Conservation (phyloP, 78 protist genomes). For the slime mould (Dictyostelium discoideum) region DNA sequence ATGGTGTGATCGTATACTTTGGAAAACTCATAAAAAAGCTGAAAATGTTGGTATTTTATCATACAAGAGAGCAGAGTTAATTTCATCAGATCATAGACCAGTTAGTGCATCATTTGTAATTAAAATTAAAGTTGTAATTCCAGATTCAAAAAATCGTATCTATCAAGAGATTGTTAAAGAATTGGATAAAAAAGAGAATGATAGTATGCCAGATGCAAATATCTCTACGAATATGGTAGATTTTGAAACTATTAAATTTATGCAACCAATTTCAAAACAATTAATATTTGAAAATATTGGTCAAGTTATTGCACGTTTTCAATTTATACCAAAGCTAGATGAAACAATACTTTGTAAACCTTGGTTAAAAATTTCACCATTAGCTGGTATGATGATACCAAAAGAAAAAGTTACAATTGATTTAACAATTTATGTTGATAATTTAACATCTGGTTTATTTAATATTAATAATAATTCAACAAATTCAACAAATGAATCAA, state of each 20-base stretch:
- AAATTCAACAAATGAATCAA: constrained; percentile 22
- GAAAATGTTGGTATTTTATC: constrained; percentile 37
- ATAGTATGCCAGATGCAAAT: constrained; percentile 80
- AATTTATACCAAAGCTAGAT: constrained; percentile 87
- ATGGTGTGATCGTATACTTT: constrained; percentile 88
- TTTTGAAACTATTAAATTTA: constrained; percentile 74
- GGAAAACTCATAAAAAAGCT: constrained; percentile 76
- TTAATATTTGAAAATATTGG: constrained; percentile 86
- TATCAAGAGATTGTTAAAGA: constrained; percentile 57
- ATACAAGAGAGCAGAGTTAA: constrained; percentile 43
- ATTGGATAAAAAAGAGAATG: constrained; percentile 90
- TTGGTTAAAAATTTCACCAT: constrained; percentile 88
- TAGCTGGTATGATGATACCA: constrained; percentile 81
- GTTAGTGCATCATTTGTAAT: constrained; percentile 63
- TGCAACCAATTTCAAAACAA: constrained; percentile 12
- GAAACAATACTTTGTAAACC: constrained; percentile 72
- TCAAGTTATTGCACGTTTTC: constrained; percentile 81
- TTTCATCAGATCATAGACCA: constrained; percentile 92
- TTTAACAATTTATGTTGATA: constrained; percentile 56
- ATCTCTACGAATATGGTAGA: constrained; percentile 46
- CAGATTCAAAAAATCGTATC: constrained; percentile 46
- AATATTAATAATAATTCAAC: constrained; percentile 28
- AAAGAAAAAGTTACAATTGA: constrained; percentile 73
- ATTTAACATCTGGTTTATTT: constrained; percentile 27
- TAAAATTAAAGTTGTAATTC: constrained; percentile 63